A percentile compares a stretch with the other conserved stretches of the same genome.
Evolutionary conservation across 164 flowering plant genomes (phyloP).

Genomic region (Warburgia ugandensis): DNA sequence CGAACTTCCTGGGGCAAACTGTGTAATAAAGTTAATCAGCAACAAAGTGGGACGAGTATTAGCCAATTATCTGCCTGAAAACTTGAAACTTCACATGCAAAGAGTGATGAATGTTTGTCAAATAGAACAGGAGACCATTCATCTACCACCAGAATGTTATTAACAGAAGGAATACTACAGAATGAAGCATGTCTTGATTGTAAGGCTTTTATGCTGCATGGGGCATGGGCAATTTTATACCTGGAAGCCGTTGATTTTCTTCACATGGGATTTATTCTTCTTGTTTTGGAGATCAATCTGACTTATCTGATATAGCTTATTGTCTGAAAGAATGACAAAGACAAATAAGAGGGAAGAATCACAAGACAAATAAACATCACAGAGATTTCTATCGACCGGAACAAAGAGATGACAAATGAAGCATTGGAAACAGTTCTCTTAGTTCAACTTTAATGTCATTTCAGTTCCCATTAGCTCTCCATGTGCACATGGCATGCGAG

Average conservation of each 20-base stretch:
- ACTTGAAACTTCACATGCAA: not conserved
- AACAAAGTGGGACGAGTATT: not conserved
- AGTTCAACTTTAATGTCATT: too few species aligned
- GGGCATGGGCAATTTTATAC: slow-evolving; percentile 40
- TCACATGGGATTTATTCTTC: slow-evolving; percentile 88
- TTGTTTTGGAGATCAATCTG: slow-evolving; percentile 75
- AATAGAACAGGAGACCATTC: not conserved
- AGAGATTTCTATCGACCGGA: not conserved
- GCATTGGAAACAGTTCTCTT: too few species aligned
- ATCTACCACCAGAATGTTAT: not conserved
- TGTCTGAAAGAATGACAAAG: slow-evolving; percentile 34
- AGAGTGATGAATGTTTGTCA: not conserved
- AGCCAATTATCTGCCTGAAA: not conserved
- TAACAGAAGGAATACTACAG: too few species aligned
- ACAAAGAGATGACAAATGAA: slow-evolving; percentile 2
- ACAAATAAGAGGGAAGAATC: not conserved
- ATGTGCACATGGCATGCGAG: too few species aligned
- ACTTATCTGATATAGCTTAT: slow-evolving; percentile 64
- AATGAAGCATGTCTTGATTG: not conserved
- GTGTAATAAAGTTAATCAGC: slow-evolving; percentile 20
- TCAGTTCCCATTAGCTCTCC: too few species aligned
- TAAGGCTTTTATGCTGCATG: too few species aligned
- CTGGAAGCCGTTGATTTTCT: slow-evolving; percentile 98
- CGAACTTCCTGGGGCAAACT: slow-evolving; percentile 92
- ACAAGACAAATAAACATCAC: not conserved